phyloP scores from a whole-genome alignment of 257 asterid genomes.

The Ballota nigra region DNA sequence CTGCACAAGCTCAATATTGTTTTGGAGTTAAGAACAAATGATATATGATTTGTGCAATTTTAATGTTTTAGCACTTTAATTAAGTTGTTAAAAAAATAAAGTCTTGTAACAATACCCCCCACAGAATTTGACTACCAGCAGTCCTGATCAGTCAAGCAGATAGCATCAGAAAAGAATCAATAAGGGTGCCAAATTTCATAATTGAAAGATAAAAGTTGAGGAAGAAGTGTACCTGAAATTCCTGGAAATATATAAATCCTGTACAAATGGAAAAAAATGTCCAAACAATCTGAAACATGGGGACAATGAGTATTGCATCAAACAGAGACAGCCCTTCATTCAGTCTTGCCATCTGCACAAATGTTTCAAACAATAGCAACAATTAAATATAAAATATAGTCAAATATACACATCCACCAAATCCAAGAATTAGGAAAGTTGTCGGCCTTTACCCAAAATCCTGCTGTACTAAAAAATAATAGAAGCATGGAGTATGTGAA shows the following conservation, averaged over 20 bases:
- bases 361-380: constrained; percentile 21
- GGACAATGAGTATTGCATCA: constrained; percentile 95
- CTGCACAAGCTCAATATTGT: constrained; percentile 5
- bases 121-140: too few relatives aligned
- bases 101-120: neutral
- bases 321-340: constrained; percentile 90
- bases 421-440: constrained; percentile 15
- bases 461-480: constrained; percentile 88
- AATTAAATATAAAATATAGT: constrained; percentile 7
- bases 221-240: constrained; percentile 72
- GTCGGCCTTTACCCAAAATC: constrained; percentile 79
- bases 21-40: constrained; percentile 2
- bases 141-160: neutral
- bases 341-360: constrained; percentile 86
- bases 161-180: too few relatives aligned
- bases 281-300: constrained; percentile 99
- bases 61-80: neutral
- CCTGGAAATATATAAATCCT: constrained; percentile 96
- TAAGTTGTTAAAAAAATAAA: neutral
- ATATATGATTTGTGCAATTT: neutral
- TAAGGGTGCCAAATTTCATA: neutral
- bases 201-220: constrained; percentile 1
- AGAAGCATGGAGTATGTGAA: constrained; percentile 89
- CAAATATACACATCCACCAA: neutral
- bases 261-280: constrained; percentile 96